Evolutionary conservation across 2,329 filamentous ascomycete species (phyloP).

Genomic region (Xylariaceae sp.): DNA sequence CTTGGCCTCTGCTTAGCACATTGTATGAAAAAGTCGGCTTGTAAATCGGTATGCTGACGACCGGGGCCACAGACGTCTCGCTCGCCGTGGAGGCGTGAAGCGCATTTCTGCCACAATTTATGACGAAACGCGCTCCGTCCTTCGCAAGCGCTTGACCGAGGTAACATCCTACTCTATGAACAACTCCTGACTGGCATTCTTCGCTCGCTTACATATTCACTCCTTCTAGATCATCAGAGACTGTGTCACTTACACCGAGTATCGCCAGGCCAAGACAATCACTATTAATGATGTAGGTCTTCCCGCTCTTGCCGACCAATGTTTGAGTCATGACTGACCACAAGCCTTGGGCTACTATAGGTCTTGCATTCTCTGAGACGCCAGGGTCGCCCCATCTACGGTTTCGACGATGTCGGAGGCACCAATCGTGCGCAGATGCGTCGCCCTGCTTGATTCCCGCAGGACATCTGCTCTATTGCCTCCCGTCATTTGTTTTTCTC

Average conservation of each 20-base stretch:
- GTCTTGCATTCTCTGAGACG: conserved; percentile 48
- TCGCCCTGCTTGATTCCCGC: background rate
- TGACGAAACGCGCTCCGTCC: conserved; percentile 48
- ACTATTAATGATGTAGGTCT: conserved; percentile 54
- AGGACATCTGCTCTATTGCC: background rate
- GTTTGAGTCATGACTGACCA: conserved; percentile 1
- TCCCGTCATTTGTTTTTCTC: background rate
- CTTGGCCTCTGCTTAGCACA: background rate
- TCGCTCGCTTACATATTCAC: conserved; percentile 6
- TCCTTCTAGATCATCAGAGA: conserved; percentile 45
- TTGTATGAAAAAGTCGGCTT: background rate
- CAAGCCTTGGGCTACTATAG: conserved; percentile 34
- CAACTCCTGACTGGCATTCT: background rate
- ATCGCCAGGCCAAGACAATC: conserved; percentile 55
- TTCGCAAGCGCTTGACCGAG: conserved; percentile 45
- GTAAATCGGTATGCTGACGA: background rate
- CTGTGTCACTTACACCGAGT: conserved; percentile 47
- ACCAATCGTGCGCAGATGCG: background rate
- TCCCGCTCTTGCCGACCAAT: background rate
- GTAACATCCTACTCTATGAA: conserved; percentile 35
- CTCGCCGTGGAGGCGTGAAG: conserved; percentile 72
- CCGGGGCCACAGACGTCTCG: conserved; percentile 53
- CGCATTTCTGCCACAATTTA: conserved; percentile 63
- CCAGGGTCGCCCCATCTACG: conserved; percentile 51
- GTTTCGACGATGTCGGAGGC: conserved; percentile 43